Evolutionary conservation across 306 rosid species (phyloP), one percentile per base, ranked within the genome.

Genomic region (Glycine tomentella): DNA sequence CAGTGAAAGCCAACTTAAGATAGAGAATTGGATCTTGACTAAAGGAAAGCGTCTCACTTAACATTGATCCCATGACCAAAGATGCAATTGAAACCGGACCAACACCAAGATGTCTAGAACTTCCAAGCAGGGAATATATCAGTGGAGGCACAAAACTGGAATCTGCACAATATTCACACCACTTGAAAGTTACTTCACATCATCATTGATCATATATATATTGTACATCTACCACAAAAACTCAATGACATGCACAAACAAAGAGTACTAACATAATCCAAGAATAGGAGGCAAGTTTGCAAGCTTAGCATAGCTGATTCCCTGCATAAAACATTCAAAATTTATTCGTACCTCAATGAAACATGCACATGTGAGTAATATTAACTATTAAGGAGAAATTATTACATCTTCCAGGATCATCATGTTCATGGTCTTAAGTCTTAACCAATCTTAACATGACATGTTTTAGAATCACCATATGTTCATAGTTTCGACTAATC

Each of bases 1-100:
- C 90, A 49, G 99, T 92, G 91, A 96, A 92, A 77, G 97, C 99
- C 87, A 96, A 75, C 85, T 93, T 88, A 76, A 96, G 97, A 73
- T 93, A 96, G 6, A 93, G 94, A 71, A 79, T 78, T 79, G 98
- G 97, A 14, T 93, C 89, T 71, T 89, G 89, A 34, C 6, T 84
- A 10, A 71, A 86, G 53, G 99, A 87, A 72, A 93, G 91, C 9
- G 74, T 75, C 72, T 93, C 99, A 12, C 88, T 93, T 17, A 96
- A 66, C 98, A 96, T 96, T 63, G 99, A 96, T 17, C 99, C 99
- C 99, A 96, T 93, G 1, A 93, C 99, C 68, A 96, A 78, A 70
- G 99, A 96, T 2, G 99, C 99, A 78, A 96, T 96, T 56, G 99
- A 96, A 61, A 93, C 99, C 15, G 99, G 99, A 14, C 99, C 99